Percentiles rank a stretch among this genome's conserved stretches.
phyloP scores from a whole-genome alignment of 176 grass and related monocot species.

The Poa pratensis region DNA sequence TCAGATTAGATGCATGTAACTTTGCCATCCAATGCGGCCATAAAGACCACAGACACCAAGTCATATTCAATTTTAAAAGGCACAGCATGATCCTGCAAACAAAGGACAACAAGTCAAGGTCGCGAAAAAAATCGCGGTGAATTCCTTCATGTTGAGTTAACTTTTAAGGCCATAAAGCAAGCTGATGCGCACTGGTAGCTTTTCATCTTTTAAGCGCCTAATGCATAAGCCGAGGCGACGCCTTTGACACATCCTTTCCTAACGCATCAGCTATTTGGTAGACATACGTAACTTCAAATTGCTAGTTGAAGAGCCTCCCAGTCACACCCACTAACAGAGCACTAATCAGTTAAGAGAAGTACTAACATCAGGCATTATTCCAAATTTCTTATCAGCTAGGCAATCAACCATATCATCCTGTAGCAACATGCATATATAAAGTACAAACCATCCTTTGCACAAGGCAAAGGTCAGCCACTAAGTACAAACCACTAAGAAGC shows the following conservation, averaged over 20 bases:
- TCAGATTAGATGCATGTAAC: no score
- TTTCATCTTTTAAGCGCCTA: neutral
- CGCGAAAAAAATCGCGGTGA: no score
- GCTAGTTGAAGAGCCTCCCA: neutral
- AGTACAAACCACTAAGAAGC: no score
- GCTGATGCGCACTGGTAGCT: neutral
- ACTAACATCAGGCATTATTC: neutral
- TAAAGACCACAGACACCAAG: no score
- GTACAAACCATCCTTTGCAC: neutral
- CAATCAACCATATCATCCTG: neutral
- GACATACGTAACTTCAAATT: neutral
- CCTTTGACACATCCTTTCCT: neutral
- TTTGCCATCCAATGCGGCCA: no score
- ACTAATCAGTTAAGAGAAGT: neutral
- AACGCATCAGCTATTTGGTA: neutral
- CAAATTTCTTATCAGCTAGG: neutral
- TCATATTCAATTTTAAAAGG: no score
- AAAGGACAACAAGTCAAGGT: no score
- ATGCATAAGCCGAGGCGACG: neutral
- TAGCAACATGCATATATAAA: no score
- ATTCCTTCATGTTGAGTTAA: no score
- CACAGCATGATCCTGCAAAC: no score
- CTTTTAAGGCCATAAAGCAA: neutral
- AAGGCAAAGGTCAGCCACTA: neutral
- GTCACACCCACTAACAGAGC: neutral